Conservation (phyloP, 257 asterid species). For the Cruciata laevipes region DNA sequence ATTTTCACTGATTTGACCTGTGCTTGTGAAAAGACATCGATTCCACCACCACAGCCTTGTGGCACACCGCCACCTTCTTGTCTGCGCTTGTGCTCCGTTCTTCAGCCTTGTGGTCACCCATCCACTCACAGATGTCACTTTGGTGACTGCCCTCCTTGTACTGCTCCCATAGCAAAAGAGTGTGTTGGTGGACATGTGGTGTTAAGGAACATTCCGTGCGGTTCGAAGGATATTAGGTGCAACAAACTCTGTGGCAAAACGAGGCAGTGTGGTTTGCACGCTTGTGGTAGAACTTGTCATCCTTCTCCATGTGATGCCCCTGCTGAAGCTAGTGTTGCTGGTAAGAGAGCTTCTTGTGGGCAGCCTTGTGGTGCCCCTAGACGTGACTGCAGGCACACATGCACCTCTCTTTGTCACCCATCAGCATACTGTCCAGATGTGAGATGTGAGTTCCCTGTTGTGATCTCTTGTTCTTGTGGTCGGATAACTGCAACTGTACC, state of each 20-base stretch:
- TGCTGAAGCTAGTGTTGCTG: constrained; percentile 26
- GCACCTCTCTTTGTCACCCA: constrained; percentile 84
- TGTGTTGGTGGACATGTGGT: constrained; percentile 94
- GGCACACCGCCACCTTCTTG: constrained; percentile 92
- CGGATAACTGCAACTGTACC: constrained; percentile 73
- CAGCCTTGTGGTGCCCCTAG: constrained; percentile 97
- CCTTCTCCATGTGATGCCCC: constrained; percentile 69
- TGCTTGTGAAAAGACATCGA: constrained; percentile 88
- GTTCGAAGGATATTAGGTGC: constrained; percentile 89
- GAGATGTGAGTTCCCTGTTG: constrained; percentile 80
- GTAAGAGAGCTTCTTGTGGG: constrained; percentile 62
- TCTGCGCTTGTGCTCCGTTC: constrained; percentile 77
- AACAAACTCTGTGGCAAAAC: constrained; percentile 91
- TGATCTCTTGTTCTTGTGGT: constrained; percentile 82
- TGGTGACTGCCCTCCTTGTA: constrained; percentile 94
- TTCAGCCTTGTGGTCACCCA: constrained; percentile 94
- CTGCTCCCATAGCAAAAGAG: constrained; percentile 78
- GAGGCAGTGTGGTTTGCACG: constrained; percentile 92
- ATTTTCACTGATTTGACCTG: constrained; percentile 83
- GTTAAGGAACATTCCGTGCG: constrained; percentile 84
- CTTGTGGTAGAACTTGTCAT: constrained; percentile 90
- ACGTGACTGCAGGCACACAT: constrained; percentile 90
- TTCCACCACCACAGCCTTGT: constrained; percentile 96
- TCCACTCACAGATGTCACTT: constrained; percentile 96
- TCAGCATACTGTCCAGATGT: constrained; percentile 67